Conservation (phyloP, 1,284 basidiomycete genomes). For the Pterulicium gracile region DNA sequence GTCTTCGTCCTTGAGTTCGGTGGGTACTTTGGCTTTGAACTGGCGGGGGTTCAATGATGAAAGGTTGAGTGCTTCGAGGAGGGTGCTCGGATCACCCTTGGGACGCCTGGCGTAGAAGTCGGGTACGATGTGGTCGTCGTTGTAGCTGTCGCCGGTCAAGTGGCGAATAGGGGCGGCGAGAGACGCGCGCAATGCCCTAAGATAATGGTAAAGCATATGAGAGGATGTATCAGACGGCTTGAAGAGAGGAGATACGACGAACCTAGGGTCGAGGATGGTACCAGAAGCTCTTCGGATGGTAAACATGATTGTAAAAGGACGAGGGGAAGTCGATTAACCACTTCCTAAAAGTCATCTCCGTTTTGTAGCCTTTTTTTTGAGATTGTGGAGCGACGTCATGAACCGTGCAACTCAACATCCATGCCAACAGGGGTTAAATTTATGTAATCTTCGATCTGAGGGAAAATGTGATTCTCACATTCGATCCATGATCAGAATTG, state of each 20-base stretch:
- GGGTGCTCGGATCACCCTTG: conserved; percentile 12
- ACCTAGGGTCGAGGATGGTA: neutral
- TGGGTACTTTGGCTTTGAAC: conserved; percentile 14
- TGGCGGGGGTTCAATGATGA: neutral
- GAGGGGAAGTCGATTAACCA: too few species aligned
- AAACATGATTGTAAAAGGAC: neutral
- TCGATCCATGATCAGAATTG: neutral
- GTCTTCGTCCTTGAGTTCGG: conserved; percentile 15
- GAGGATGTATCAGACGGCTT: neutral
- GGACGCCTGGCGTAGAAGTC: conserved; percentile 19
- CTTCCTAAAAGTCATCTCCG: neutral
- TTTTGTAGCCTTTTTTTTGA: neutral
- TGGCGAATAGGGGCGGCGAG: conserved; percentile 12
- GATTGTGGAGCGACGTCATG: neutral
- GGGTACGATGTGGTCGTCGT: conserved; percentile 14
- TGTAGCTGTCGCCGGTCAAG: conserved; percentile 11
- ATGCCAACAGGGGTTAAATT: too few species aligned
- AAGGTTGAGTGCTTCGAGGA: conserved; percentile 12
- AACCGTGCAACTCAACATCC: too few species aligned
- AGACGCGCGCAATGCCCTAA: neutral
- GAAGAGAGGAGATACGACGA: neutral
- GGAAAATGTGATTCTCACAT: too few species aligned
- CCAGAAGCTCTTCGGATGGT: neutral
- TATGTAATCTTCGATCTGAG: too few species aligned
- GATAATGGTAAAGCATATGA: neutral